These are phyloP conservation scores for Hypoxylon fuscum DNA, from an alignment of 495 filamentous ascomycete genomes.

Conservation along the genomic window DNA sequence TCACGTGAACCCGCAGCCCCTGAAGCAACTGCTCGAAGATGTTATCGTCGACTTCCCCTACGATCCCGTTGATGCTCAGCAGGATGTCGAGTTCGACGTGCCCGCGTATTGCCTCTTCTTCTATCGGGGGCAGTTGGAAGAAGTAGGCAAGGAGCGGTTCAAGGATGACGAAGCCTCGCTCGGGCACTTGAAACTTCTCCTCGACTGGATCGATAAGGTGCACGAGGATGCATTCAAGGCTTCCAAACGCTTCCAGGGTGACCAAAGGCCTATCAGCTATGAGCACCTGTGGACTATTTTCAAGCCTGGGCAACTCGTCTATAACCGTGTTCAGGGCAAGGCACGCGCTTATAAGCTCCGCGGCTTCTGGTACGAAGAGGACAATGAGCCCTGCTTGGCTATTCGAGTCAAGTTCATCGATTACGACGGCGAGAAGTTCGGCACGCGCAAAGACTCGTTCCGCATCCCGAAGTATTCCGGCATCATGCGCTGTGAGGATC, in stretches of 20 bases:
- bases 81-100: slow-evolving; percentile 43
- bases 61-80: slow-evolving; percentile 22
- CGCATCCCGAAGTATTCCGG: slow-evolving; percentile 44
- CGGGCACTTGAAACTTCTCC: slow-evolving; percentile 43
- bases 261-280: slow-evolving; percentile 45
- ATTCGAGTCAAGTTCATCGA: slow-evolving; percentile 41
- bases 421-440: slow-evolving; percentile 48
- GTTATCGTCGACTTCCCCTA: slow-evolving; percentile 42
- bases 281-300: slow-evolving; percentile 50
- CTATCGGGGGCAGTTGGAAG: slow-evolving; percentile 41
- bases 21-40: slow-evolving; percentile 45
- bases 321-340: slow-evolving; percentile 38
- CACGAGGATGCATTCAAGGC: slow-evolving; percentile 47
- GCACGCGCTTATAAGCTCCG: slow-evolving; percentile 43
- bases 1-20: slow-evolving; percentile 32
- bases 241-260: slow-evolving; percentile 36
- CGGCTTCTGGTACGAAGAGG: slow-evolving; percentile 36
- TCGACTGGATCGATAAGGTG: slow-evolving; percentile 47
- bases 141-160: slow-evolving; percentile 42
- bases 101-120: slow-evolving; percentile 48
- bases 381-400: slow-evolving; percentile 24
- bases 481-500: slow-evolving; percentile 35
- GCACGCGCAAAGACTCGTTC: slow-evolving; percentile 33
- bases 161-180: slow-evolving; percentile 38
- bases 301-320: slow-evolving; percentile 38